Percentiles rank a stretch among this genome's conserved stretches.
phyloP scores from a whole-genome alignment of 495 filamentous ascomycete genomes.

The Aspergillus steynii region DNA sequence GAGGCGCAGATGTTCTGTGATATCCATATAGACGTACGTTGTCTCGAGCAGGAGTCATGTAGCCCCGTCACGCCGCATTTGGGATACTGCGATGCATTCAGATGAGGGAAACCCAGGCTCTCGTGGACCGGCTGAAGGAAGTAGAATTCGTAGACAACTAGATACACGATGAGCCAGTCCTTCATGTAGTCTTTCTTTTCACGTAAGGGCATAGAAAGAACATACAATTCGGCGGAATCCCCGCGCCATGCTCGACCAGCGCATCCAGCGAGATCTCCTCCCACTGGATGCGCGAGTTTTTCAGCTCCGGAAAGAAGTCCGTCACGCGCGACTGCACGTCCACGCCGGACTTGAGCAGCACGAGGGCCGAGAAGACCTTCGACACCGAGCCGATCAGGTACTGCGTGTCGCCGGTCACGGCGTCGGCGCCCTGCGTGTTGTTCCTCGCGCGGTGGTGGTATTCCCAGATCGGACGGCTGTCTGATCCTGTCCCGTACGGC shows the following conservation, averaged over 20 bases:
- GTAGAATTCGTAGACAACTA: slow-evolving; percentile 15
- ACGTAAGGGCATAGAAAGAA: too few species aligned
- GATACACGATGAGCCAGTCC: too few species aligned
- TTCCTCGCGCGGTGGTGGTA: slow-evolving; percentile 21
- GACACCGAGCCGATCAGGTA: slow-evolving; percentile 22
- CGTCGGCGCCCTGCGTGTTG: slow-evolving; percentile 2
- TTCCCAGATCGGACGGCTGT: slow-evolving; percentile 10
- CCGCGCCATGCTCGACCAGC: slow-evolving; percentile 17
- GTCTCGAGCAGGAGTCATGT: too few species aligned
- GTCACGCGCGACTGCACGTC: slow-evolving; percentile 14
- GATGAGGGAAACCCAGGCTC: neutral
- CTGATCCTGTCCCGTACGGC: too few species aligned
- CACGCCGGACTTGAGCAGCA: slow-evolving; percentile 19
- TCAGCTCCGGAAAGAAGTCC: slow-evolving; percentile 15
- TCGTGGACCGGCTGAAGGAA: slow-evolving; percentile 16
- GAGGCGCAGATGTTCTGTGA: too few species aligned
- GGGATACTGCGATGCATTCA: too few species aligned
- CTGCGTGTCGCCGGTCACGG: slow-evolving; percentile 14
- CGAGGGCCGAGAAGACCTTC: slow-evolving; percentile 18
- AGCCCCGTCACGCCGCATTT: too few species aligned
- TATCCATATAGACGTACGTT: too few species aligned
- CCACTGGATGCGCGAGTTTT: slow-evolving; percentile 14
- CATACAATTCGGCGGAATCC: slow-evolving; percentile 14
- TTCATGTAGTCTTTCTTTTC: too few species aligned
- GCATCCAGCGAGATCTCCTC: slow-evolving; percentile 16